Evolutionary conservation across 2,329 filamentous ascomycete genomes (phyloP).

Genomic region (Epicoccum sorghinum): DNA sequence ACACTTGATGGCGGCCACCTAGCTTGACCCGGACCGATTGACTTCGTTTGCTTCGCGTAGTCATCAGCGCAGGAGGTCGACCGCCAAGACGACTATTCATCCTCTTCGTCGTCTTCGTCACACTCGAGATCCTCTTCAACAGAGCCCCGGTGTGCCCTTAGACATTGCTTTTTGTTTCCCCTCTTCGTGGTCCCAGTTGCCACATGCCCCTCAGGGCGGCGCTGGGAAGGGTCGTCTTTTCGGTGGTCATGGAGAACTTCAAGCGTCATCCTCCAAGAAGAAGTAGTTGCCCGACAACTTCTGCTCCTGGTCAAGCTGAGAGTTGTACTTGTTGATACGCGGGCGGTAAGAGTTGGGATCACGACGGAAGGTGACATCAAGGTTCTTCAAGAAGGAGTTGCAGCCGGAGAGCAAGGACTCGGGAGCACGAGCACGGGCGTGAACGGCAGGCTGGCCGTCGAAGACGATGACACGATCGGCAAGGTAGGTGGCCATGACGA

Average conservation of each 20-base stretch:
- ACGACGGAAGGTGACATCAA: constrained; percentile 98
- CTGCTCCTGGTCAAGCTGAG: constrained; percentile 97
- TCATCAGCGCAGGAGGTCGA: constrained; percentile 64
- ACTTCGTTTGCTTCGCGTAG: not conserved
- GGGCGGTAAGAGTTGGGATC: constrained; percentile 95
- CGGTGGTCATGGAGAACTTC: constrained; percentile 66
- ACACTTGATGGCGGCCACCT: constrained; percentile 54
- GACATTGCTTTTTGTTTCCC: constrained; percentile 44
- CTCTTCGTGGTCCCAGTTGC: constrained; percentile 45
- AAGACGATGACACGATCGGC: constrained; percentile 98
- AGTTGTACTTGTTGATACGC: constrained; percentile 96
- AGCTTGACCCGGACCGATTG: constrained; percentile 56
- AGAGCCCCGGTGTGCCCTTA: constrained; percentile 41
- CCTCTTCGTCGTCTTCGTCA: constrained; percentile 67
- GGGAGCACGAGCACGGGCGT: constrained; percentile 85
- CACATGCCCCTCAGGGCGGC: constrained; percentile 50
- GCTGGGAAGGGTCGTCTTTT: constrained; percentile 44
- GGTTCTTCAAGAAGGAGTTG: constrained; percentile 94
- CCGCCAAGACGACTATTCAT: constrained; percentile 64
- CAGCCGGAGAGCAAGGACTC: constrained; percentile 94
- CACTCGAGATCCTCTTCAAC: constrained; percentile 62
- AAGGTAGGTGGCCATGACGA: constrained; percentile 89
- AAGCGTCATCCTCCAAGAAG: constrained; percentile 89
- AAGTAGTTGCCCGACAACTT: constrained; percentile 94
- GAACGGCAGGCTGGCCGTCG: constrained; percentile 87